A percentile compares a stretch with the other conserved stretches of the same genome.
Evolutionary conservation across 129 eudicot genomes (phyloP).

Genomic region (Arctium minus): DNA sequence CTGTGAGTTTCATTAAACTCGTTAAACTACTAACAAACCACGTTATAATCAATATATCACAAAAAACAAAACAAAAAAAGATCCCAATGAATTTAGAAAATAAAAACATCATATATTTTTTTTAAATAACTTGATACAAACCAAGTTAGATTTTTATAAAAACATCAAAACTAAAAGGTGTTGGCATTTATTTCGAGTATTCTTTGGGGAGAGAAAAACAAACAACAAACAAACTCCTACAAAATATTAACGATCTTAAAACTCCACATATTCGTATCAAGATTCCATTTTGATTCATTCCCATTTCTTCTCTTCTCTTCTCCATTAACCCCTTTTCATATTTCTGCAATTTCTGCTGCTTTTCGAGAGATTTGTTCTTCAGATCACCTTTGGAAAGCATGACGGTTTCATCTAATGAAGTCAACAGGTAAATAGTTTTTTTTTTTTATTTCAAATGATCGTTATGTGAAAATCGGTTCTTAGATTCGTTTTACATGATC

Average conservation of each 20-base stretch:
- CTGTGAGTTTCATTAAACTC: too few relatives aligned
- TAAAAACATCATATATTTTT: too few relatives aligned
- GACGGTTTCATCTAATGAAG: constrained; percentile 17
- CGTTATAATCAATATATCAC: too few relatives aligned
- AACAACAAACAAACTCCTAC: neutral
- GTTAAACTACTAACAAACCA: too few relatives aligned
- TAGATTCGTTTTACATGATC: neutral
- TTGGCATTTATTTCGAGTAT: neutral
- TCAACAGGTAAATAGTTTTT: constrained; percentile 14
- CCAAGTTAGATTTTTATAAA: neutral
- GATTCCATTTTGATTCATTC: constrained; percentile 13
- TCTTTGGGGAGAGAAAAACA: neutral
- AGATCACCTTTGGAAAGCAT: neutral
- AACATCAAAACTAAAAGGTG: neutral
- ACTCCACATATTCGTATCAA: constrained; percentile 24
- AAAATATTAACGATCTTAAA: neutral
- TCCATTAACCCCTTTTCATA: neutral
- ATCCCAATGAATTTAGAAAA: too few relatives aligned
- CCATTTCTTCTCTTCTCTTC: neutral
- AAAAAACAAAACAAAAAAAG: too few relatives aligned
- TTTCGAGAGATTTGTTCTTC: constrained; percentile 10
- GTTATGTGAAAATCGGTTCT: neutral
- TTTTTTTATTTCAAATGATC: neutral
- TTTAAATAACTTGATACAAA: too few relatives aligned
- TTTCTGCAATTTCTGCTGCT: neutral